Base-by-base conservation (phyloP, 768 basidiomycete species). In the Collybiopsis luxurians region DNA sequence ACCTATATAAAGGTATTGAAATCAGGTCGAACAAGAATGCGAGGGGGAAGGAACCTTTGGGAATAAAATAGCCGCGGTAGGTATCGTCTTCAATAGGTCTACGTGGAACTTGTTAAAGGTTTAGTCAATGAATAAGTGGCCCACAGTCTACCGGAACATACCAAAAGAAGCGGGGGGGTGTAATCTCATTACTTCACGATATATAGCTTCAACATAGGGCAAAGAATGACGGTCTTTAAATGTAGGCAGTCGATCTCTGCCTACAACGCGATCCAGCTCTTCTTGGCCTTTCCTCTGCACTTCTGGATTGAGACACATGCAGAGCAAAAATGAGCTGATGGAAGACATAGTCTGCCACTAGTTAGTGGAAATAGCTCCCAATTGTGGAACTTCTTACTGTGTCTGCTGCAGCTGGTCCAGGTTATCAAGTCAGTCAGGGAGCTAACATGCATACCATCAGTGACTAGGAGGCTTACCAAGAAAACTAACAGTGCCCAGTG, bases 211-310 rank as follows among this genome's bases (percentile, higher is more conserved):
- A 24, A 52, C 15, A 21, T 52, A 52, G 38, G 50, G 50, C n/a
- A 52, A 17, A 4, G 53, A 46, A 6, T 1, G 53, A 9, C 59
- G 57, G 45, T 70, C 69, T 4, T 60, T 59, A 26, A 63, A 57
- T 1, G 56, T 62, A 1, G 71, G 71, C 3, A 71, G 48, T 17
- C 67, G 62, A 17, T 65, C 60, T 3, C 19, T 50, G 17, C 67
- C 66, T 3, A 69, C 40, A 1, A 69, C 61, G 4, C 47, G 43
- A 43, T 70, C 69, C 4, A 71, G 57, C 48, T 71, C 67, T 42
- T 64, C 61, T 44, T 66, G 67, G 2, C 61, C 66, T 47, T 56
- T 56, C 1, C 15, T 19, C 51, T 62, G 60, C 2, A 61, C 65
- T 0, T 47, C 60, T 1, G 63, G 69, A 52, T 60, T 55, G 57